These are phyloP conservation scores for Candida railenensis DNA, from an alignment of 805 yeast species.

Conservation along the genomic window DNA sequence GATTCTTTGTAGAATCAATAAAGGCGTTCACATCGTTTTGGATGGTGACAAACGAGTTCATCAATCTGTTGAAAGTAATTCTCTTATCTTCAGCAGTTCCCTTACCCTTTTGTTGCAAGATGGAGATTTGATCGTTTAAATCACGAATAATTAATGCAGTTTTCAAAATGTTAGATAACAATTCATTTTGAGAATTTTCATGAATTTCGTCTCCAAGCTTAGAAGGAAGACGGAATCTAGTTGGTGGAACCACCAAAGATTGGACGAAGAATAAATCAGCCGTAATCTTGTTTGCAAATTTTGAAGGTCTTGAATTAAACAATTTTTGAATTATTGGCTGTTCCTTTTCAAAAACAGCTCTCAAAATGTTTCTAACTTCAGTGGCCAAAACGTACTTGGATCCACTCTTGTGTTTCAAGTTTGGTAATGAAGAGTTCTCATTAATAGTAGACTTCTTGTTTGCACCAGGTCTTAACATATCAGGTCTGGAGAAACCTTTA, in stretches of 20 bases:
- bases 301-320: slow-evolving; percentile 78
- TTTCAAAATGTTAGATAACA: slow-evolving; percentile 74
- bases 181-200: slow-evolving; percentile 90
- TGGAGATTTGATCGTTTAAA: slow-evolving; percentile 78
- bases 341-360: slow-evolving; percentile 74
- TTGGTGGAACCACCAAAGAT: slow-evolving; percentile 90
- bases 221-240: slow-evolving; percentile 95
- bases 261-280: slow-evolving; percentile 91
- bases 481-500: slow-evolving; percentile 74
- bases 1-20: slow-evolving; percentile 88
- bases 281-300: slow-evolving; percentile 32
- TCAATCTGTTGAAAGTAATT: slow-evolving; percentile 78
- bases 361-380: slow-evolving; percentile 78
- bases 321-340: slow-evolving; percentile 63
- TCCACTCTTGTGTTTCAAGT: slow-evolving; percentile 62
- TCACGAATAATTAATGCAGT: slow-evolving; percentile 84
- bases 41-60: slow-evolving; percentile 92
- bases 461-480: slow-evolving; percentile 47
- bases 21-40: slow-evolving; percentile 95
- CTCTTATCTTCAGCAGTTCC: slow-evolving; percentile 68
- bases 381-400: slow-evolving; percentile 85
- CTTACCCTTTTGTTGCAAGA: slow-evolving; percentile 44
- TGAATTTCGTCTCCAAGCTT: slow-evolving; percentile 95
- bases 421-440: slow-evolving; percentile 31
- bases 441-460: neutral